A percentile compares a stretch with the other conserved stretches of the same genome.
Conservation (phyloP, 768 basidiomycete genomes). For the Rhodotorula graminis region DNA sequence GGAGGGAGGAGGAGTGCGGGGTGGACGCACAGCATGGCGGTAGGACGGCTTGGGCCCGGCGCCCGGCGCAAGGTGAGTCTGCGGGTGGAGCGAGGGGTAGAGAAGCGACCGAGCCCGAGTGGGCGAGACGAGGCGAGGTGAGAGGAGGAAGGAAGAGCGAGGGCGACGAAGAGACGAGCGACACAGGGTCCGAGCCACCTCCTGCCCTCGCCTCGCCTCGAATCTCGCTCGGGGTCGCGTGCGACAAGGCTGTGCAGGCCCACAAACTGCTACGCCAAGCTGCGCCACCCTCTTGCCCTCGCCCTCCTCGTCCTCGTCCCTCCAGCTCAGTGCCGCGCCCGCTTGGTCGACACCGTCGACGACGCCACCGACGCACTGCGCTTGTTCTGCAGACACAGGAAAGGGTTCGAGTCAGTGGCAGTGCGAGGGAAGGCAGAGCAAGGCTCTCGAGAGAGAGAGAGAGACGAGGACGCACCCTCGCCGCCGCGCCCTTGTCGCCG, state of each 20-base stretch:
- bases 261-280: neutral
- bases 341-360: constrained; percentile 32
- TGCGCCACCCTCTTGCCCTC: neutral
- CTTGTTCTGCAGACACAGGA: constrained; percentile 31
- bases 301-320: too few relatives aligned
- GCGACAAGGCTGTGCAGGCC: neutral
- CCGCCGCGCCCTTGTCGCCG: neutral
- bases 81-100: neutral
- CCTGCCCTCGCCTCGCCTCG: neutral
- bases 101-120: neutral
- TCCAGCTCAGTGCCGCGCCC: constrained; percentile 17
- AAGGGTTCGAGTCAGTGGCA: neutral
- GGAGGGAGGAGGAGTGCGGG: neutral
- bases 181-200: too few relatives aligned
- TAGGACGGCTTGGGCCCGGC: neutral
- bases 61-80: neutral
- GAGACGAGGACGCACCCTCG: constrained; percentile 12
- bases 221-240: neutral
- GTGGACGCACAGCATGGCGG: neutral
- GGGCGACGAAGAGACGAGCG: neutral
- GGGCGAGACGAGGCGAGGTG: neutral
- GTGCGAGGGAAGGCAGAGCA: too few relatives aligned
- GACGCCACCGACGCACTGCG: constrained; percentile 31
- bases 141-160: neutral
- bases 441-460: too few relatives aligned